Percentiles rank a stretch among this genome's conserved stretches.
phyloP scores from a whole-genome alignment of 2,329 filamentous ascomycete species.

The Aspergillus fumigatiaffinis region DNA sequence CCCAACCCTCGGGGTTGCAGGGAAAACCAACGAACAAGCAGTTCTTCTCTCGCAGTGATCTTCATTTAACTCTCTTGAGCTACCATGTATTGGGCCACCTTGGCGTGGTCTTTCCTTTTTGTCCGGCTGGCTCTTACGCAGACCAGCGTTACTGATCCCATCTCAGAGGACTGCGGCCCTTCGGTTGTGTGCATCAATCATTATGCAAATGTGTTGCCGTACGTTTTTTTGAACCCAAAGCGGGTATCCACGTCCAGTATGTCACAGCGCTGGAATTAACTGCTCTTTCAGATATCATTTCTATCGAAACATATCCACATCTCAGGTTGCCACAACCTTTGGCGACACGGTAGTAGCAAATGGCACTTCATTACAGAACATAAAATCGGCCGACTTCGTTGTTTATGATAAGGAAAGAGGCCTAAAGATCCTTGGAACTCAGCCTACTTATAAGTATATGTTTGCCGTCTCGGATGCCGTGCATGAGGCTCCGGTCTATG shows the following conservation, averaged over 20 bases:
- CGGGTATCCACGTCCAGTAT: neutral
- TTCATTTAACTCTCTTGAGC: neutral
- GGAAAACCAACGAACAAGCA: neutral
- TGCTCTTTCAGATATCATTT: constrained; percentile 35
- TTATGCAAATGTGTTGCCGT: constrained; percentile 29
- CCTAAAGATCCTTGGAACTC: constrained; percentile 33
- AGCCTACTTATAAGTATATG: constrained; percentile 35
- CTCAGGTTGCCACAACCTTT: constrained; percentile 22
- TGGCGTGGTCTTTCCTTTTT: constrained; percentile 2
- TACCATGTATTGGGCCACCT: constrained; percentile 1
- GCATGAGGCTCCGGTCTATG: constrained; percentile 44
- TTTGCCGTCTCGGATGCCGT: constrained; percentile 37
- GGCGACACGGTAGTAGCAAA: constrained; percentile 31
- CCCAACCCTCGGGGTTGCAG: neutral
- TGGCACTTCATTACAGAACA: constrained; percentile 27
- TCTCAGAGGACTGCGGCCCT: constrained; percentile 27
- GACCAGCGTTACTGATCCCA: constrained; percentile 23
- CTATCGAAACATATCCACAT: constrained; percentile 28
- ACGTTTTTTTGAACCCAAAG: constrained; percentile 3
- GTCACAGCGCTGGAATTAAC: constrained; percentile 11
- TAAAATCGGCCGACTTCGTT: constrained; percentile 35
- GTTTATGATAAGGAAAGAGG: constrained; percentile 37
- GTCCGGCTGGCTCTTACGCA: constrained; percentile 17
- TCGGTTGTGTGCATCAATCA: constrained; percentile 37
- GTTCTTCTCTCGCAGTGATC: neutral